These are phyloP conservation scores for Canavalia ensiformis DNA, from an alignment of 306 rosid genomes.

Conservation along the genomic window DNA sequence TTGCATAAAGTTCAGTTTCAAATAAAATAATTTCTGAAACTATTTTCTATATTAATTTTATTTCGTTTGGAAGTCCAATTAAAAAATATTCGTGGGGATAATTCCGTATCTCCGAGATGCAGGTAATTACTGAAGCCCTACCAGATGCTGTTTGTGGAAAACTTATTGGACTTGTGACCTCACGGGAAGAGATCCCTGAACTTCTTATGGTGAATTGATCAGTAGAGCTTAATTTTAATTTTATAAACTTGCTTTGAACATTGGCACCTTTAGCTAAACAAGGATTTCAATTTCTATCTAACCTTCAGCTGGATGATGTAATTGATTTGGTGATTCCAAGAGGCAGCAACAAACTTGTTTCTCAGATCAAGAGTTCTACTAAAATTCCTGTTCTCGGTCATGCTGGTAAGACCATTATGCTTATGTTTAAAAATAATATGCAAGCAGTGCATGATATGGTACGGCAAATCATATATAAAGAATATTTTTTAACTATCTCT, in stretches of 20 bases:
- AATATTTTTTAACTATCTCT: no score
- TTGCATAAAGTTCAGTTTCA: conserved; percentile 75
- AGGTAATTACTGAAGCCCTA: conserved; percentile 90
- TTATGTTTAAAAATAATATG: not conserved
- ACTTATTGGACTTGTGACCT: conserved; percentile 92
- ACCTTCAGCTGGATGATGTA: conserved; percentile 85
- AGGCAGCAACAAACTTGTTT: conserved; percentile 97
- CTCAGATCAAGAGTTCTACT: conserved; percentile 90
- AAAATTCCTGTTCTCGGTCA: conserved; percentile 99
- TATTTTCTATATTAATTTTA: conserved; percentile 8
- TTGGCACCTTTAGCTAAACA: conserved; percentile 40
- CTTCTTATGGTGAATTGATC: conserved; percentile 73
- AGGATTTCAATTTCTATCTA: conserved; percentile 25
- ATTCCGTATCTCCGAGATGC: conserved; percentile 34
- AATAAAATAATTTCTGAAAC: conserved; percentile 29
- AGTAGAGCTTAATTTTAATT: not conserved
- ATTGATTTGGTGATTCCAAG: conserved; percentile 98
- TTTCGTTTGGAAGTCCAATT: conserved; percentile 14
- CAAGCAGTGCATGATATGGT: conserved; percentile 35
- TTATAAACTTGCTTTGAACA: conserved; percentile 50
- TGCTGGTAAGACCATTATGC: conserved; percentile 76
- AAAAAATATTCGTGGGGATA: not conserved
- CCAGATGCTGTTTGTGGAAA: conserved; percentile 89
- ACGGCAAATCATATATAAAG: not conserved
- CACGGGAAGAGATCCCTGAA: conserved; percentile 97